Percentiles rank a stretch among this genome's conserved stretches.
phyloP scores from a whole-genome alignment of 2,329 filamentous ascomycete species.

The Penicillium decumbens region DNA sequence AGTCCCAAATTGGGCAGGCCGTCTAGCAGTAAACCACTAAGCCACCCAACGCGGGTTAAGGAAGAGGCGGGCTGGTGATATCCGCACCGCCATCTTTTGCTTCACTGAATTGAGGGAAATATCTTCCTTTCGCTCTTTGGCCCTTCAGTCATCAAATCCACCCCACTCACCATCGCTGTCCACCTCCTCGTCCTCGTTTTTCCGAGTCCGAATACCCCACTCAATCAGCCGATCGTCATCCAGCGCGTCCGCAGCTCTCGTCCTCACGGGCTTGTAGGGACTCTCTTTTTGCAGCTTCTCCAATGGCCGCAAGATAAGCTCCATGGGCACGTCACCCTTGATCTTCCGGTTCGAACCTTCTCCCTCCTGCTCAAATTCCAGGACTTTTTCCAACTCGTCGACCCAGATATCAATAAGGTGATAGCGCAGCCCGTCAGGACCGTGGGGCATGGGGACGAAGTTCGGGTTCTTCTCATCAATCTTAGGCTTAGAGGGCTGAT shows the following conservation, averaged over 20 bases:
- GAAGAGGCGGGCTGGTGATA: background rate
- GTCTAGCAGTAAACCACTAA: background rate
- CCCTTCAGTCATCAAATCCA: slow-evolving; percentile 57
- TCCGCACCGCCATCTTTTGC: background rate
- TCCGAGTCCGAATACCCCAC: slow-evolving; percentile 47
- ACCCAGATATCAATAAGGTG: slow-evolving; percentile 89
- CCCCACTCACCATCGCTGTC: slow-evolving; percentile 60
- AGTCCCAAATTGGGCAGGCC: background rate
- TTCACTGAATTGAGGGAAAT: background rate
- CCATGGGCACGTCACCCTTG: slow-evolving; percentile 37
- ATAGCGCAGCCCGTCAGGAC: slow-evolving; percentile 78
- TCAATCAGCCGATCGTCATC: slow-evolving; percentile 68
- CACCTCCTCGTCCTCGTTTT: slow-evolving; percentile 38
- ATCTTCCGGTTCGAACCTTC: slow-evolving; percentile 35
- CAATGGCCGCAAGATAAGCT: slow-evolving; percentile 43
- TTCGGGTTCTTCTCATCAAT: slow-evolving; percentile 25
- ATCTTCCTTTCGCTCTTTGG: background rate
- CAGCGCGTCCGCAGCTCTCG: slow-evolving; percentile 64
- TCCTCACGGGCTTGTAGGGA: slow-evolving; percentile 66
- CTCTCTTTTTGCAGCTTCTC: slow-evolving; percentile 47
- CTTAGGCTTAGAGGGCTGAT: slow-evolving; percentile 20
- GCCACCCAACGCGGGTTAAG: background rate
- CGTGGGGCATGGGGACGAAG: slow-evolving; percentile 46
- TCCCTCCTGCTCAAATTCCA: slow-evolving; percentile 45
- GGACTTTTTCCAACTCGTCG: slow-evolving; percentile 75